These are phyloP conservation scores for Aspergillus bridgeri DNA, from an alignment of 495 filamentous ascomycete genomes.

Conservation along the genomic window DNA sequence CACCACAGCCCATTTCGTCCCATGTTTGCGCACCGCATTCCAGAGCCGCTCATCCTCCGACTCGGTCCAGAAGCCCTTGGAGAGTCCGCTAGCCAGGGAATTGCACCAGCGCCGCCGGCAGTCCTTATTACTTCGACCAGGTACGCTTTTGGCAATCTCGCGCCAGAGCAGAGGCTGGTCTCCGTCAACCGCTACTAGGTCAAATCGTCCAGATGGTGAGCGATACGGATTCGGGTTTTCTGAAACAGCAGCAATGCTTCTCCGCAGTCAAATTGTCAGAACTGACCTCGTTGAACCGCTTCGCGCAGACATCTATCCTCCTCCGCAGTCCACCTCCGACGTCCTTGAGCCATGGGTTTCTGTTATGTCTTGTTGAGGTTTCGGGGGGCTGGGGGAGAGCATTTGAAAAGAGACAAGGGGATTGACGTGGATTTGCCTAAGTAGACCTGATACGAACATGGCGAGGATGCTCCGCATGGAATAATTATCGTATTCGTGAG, in stretches of 20 bases:
- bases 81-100: conserved; percentile 1
- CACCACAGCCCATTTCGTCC: conserved; percentile 19
- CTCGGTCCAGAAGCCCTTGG: conserved; percentile 21
- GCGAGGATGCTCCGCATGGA: no score
- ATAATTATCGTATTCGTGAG: no score
- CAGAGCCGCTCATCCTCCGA: conserved; percentile 21
- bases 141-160: conserved; percentile 1
- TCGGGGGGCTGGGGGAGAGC: no score
- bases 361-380: no score
- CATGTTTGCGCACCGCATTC: conserved; percentile 16
- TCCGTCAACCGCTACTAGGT: neutral
- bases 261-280: neutral
- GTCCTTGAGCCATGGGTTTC: neutral
- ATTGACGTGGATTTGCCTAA: no score
- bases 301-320: neutral
- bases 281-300: neutral
- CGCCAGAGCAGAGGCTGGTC: neutral
- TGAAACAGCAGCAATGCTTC: no score
- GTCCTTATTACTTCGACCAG: conserved; percentile 18
- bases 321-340: conserved; percentile 1
- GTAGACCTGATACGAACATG: no score
- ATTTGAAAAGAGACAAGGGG: no score
- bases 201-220: neutral
- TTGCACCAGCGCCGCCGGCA: conserved; percentile 18
- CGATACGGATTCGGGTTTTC: no score